phyloP scores from a whole-genome alignment of 2,329 filamentous ascomycete species.

The Cladosporium austrohemisphaericum region DNA sequence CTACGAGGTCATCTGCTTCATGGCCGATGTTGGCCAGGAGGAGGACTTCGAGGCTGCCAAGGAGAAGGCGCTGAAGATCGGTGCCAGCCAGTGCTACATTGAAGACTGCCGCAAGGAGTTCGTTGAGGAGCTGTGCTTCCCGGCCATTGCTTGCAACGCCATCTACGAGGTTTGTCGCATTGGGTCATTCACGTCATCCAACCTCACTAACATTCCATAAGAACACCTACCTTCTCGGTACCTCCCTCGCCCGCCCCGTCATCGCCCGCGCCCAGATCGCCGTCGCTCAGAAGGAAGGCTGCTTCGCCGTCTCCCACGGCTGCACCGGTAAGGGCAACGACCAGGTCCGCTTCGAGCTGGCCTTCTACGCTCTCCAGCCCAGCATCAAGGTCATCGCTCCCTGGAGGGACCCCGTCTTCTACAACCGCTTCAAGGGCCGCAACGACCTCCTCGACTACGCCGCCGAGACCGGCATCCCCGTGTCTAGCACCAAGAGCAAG shows the following conservation, averaged over 20 bases:
- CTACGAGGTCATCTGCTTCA: constrained; percentile 63
- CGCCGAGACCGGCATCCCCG: constrained; percentile 62
- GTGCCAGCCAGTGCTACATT: constrained; percentile 61
- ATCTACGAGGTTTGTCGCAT: constrained; percentile 41
- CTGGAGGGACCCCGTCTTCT: constrained; percentile 68
- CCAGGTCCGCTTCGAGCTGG: constrained; percentile 63
- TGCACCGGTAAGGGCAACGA: constrained; percentile 65
- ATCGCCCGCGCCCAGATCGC: constrained; percentile 65
- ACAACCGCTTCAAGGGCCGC: constrained; percentile 66
- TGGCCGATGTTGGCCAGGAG: constrained; percentile 60
- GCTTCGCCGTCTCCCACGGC: constrained; percentile 46
- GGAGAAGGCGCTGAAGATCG: constrained; percentile 67
- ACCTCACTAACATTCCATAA: background rate
- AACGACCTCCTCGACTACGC: constrained; percentile 72
- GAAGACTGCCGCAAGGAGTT: constrained; percentile 65
- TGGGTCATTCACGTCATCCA: background rate
- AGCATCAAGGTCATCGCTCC: constrained; percentile 70
- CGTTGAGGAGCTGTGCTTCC: constrained; percentile 76
- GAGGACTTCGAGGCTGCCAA: constrained; percentile 72
- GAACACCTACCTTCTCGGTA: constrained; percentile 58
- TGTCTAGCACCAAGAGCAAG: constrained; percentile 69
- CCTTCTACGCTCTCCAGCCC: constrained; percentile 60
- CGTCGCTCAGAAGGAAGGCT: constrained; percentile 61
- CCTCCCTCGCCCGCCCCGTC: constrained; percentile 62
- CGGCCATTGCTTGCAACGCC: constrained; percentile 68